Evolutionary conservation across 164 flowering plant species (phyloP), one percentile per base, ranked within the genome.

Genomic region (Berberis vulgaris): DNA sequence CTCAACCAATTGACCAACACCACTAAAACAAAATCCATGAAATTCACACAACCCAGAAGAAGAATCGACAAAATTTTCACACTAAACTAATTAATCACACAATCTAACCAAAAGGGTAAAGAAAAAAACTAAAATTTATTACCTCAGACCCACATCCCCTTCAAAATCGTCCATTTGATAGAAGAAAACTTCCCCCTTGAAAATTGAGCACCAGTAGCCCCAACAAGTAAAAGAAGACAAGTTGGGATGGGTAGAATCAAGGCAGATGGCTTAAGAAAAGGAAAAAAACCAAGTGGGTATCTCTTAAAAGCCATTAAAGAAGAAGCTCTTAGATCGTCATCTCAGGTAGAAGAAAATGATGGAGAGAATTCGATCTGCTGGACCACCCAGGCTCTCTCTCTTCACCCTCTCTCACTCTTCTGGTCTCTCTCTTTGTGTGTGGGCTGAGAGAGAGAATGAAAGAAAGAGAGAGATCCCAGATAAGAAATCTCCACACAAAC

Each of bases 391-490:
- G 26, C 26, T 50, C 12, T 50, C 3, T 8, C 2, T 50, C 12
- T 50, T 50, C 11, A 8, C 2, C 12, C 12, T 50, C 9, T 50
- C 9, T 50, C 9, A 8, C 9, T 50, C 3, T 50, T 3, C 12
- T 5, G 5, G 69, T 71, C 78, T 69, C 74, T 49, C 40, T 49
- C 38, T 49, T 7, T 42, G 26, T 10, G 43, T 41, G 45, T 46
- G 57, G 5, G 71, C 55, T 56, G n/a, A 26, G 41, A 56, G 59
- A 53, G 59, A 71, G 62, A 45, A 60, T 71, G 69, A 79, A 75
- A 80, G 83, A 80, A 60, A 77, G 76, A 76, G 87, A 84, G 87
- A 85, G 91, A 91, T 91, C 97, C 91, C 91, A 85, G 91, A 88
- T 83, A 84, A 87, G 90, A 87, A 86, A 84, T 80, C 80, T 78